Conservation (phyloP, 208 protist species). For the Trypanosoma theileri region DNA sequence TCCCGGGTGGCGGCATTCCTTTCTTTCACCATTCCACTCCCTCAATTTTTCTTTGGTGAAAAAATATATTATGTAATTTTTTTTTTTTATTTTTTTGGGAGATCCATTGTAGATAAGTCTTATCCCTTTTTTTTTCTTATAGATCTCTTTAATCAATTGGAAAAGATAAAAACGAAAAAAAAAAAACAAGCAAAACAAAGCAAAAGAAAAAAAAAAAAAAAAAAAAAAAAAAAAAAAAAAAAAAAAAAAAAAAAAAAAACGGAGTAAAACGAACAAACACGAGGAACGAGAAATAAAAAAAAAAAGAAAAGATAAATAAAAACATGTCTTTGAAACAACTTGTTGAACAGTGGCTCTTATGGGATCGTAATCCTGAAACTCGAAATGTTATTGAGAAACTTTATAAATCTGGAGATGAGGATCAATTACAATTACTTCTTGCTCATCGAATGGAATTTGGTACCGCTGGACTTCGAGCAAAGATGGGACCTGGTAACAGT, state of each 20-base stretch:
- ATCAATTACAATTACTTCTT: slow-evolving; percentile 69
- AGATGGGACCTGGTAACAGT: slow-evolving; percentile 93
- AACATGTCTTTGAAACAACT: slow-evolving; percentile 35
- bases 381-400: slow-evolving; percentile 47
- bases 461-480: slow-evolving; percentile 93
- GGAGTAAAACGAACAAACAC: no score
- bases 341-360: slow-evolving; percentile 67
- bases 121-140: no score
- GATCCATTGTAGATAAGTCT: no score
- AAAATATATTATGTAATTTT: not conserved
- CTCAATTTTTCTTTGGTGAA: not conserved
- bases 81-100: slow-evolving; percentile 33
- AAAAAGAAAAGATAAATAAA: slow-evolving; percentile 18
- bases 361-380: slow-evolving; percentile 63
- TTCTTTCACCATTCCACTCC: not conserved
- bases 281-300: slow-evolving; percentile 12
- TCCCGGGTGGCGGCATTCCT: slow-evolving; percentile 71
- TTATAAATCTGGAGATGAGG: slow-evolving; percentile 28
- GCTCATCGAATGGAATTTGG: slow-evolving; percentile 92
- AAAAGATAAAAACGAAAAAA: no score
- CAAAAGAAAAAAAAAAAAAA: no score
- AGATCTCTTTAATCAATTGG: no score
- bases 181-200: no score
- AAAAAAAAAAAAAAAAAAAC: not conserved
- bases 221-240: slow-evolving; percentile 1